These are phyloP conservation scores for Ustilago xerochloae DNA, from an alignment of 1,284 basidiomycete species.

Conservation along the genomic window DNA sequence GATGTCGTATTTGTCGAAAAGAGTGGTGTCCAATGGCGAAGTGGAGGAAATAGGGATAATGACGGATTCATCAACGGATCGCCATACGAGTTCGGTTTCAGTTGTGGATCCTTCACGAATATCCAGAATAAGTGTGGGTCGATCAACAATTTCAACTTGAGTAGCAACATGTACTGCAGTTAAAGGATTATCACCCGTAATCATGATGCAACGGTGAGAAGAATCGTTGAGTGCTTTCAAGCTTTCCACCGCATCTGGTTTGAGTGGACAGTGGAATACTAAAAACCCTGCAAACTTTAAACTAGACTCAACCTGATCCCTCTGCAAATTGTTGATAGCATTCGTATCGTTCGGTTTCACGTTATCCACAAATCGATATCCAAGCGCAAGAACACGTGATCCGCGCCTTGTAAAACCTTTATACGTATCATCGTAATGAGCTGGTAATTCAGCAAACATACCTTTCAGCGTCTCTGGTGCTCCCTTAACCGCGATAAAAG, in stretches of 20 bases:
- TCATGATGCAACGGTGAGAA: conserved; percentile 68
- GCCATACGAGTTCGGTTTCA: conserved; percentile 62
- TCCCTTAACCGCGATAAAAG: conserved; percentile 65
- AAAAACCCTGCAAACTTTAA: conserved; percentile 67
- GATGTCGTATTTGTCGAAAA: conserved; percentile 67
- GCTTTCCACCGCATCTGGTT: conserved; percentile 62
- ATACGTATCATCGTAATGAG: conserved; percentile 66
- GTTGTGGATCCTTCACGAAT: conserved; percentile 52
- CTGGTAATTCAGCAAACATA: conserved; percentile 63
- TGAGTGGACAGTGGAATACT: conserved; percentile 68
- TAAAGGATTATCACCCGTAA: conserved; percentile 68
- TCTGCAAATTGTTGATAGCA: conserved; percentile 51
- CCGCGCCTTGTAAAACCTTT: conserved; percentile 66
- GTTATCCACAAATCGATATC: conserved; percentile 62
- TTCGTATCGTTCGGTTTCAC: conserved; percentile 30
- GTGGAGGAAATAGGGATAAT: conserved; percentile 56
- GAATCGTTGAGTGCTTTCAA: conserved; percentile 66
- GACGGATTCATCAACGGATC: conserved; percentile 57
- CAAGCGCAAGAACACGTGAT: conserved; percentile 65
- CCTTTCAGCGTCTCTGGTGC: conserved; percentile 65
- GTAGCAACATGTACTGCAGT: conserved; percentile 66
- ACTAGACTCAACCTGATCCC: conserved; percentile 60
- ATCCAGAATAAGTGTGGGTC: conserved; percentile 65
- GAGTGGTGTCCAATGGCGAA: conserved; percentile 55
- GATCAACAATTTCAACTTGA: conserved; percentile 67